Conservation (phyloP, 208 protist genomes). For the Herpetomonas samuelpessoai region DNA sequence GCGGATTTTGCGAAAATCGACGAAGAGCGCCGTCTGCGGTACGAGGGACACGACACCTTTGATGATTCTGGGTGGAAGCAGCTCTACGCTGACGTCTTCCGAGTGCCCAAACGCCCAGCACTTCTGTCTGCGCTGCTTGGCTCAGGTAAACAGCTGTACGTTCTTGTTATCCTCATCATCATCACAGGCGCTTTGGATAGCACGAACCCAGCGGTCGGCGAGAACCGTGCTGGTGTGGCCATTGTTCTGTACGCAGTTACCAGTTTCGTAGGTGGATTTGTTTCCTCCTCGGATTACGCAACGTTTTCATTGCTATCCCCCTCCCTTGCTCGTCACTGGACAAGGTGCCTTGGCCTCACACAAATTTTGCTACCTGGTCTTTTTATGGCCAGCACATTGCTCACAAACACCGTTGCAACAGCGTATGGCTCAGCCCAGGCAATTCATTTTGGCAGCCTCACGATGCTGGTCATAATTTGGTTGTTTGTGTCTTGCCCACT, state of each 20-base stretch:
- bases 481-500: slow-evolving; percentile 82
- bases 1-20: slow-evolving; percentile 83
- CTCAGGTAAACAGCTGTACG: slow-evolving; percentile 51
- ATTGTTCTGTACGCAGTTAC: slow-evolving; percentile 77
- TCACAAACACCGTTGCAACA: slow-evolving; percentile 81
- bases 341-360: slow-evolving; percentile 67
- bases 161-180: slow-evolving; percentile 16
- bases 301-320: slow-evolving; percentile 26
- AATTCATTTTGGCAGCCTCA: slow-evolving; percentile 56
- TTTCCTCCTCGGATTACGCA: slow-evolving; percentile 62
- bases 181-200: slow-evolving; percentile 18
- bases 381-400: slow-evolving; percentile 24
- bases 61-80: slow-evolving; percentile 97
- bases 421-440: slow-evolving; percentile 63
- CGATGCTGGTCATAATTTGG: slow-evolving; percentile 73
- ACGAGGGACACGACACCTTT: slow-evolving; percentile 41
- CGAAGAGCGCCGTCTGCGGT: slow-evolving; percentile 37
- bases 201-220: neutral
- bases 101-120: slow-evolving; percentile 59
- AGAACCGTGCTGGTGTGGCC: slow-evolving; percentile 17
- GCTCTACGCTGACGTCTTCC: slow-evolving; percentile 95
- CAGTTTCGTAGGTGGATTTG: slow-evolving; percentile 73
- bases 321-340: slow-evolving; percentile 24
- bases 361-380: slow-evolving; percentile 56
- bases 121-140: slow-evolving; percentile 86